Base-by-base conservation (phyloP, 805 yeast species). In the Ogataea neopini region DNA sequence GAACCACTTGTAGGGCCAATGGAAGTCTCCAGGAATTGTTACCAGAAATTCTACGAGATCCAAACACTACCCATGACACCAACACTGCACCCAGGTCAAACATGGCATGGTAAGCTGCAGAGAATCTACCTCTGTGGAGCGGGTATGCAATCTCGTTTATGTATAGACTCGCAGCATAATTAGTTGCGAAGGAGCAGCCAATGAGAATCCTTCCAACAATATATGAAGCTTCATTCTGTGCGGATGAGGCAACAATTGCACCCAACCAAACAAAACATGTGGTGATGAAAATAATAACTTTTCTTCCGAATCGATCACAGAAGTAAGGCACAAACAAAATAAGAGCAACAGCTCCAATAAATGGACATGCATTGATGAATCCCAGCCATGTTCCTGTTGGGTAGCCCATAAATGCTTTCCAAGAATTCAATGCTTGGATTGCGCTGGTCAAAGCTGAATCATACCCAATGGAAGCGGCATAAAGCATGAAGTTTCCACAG, bases 11-110 rank as follows among this genome's bases (percentile, higher is more conserved):
- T 40, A 72, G 52, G 42, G 58, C 71, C 2, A 73, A 67, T 7
- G 76, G 74, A 45, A 72, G 61, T 51, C 68, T 63, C 76, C 76
- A 72, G 28, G 67, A 57, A 45, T 54, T 57, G 26, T 54, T 49
- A 26, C 38, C 40, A 4, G 48, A 26, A 33, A 63, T 47, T 32
- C 53, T 50, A 46, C 71, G 63, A 18, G 75, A 67, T 40, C 74
- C 75, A 44, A 64, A 72, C 6, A 74, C 68, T 35, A 69, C 68
- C 74, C 74, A 70, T 8, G 75, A 71, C 15, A 74, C 73, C 33
- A 72, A 54, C 35, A 69, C 57, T 6, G 75, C 73, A n/a, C 75
- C 76, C 38, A 71, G 58, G 50, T 72, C 70, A 72, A 73, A 72
- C 42, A 71, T 68, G 17, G 68, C 64, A 47, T 71, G 72, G 58